Base-by-base conservation (phyloP, 2,329 filamentous ascomycete species). In the Phoma sp. region DNA sequence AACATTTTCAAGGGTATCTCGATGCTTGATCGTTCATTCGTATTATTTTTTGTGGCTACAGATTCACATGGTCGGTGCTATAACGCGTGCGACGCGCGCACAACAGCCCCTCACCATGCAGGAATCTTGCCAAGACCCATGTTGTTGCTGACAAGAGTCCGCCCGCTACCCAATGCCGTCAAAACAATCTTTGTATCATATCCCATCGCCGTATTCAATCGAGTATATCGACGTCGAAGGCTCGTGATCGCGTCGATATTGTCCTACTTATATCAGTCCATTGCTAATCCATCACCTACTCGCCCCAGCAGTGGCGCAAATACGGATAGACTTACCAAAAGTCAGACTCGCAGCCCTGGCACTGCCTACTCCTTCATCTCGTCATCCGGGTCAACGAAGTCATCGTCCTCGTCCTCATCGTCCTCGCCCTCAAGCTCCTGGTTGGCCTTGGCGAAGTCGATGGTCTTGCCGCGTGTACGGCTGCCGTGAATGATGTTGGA, bases 391-490 rank as follows among this genome's bases (percentile, higher is more conserved):
- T 85, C 85, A 71, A 87, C 80, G 73, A 88, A 88, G 63, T 80
- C 80, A 20, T 84, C 89, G 55, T 90, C 90, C 0, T 95, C 91
- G 25, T 93, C 88, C 12, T 91, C 90, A 5, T 93, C 90, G 7
- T 90, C 87, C n/a, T 87, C 85, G 60, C 82, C 85, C 39, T 85
- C 86, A 67, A 90, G 84, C 76, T 96, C 87, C 77, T 90, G 83
- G 21, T 91, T 92, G 17, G 93, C 93, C 81, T 96, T 92, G 69
- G 90, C 89, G 78, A 91, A 98, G 83, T 98, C 91, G 74, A 98
- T 97, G 71, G 87, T 84, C 77, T 91, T 91, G 73, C 93, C 93
- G 71, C 93, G 93, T 60, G 93, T 98, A 77, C 95, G 93, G 61
- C 83, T 84, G 54, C 80, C 75, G 33, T 48, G 39, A 72, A 98